A percentile compares a stretch with the other conserved stretches of the same genome.
phyloP scores from a whole-genome alignment of 2,329 filamentous ascomycete genomes.

The Hypoxylon sp. region DNA sequence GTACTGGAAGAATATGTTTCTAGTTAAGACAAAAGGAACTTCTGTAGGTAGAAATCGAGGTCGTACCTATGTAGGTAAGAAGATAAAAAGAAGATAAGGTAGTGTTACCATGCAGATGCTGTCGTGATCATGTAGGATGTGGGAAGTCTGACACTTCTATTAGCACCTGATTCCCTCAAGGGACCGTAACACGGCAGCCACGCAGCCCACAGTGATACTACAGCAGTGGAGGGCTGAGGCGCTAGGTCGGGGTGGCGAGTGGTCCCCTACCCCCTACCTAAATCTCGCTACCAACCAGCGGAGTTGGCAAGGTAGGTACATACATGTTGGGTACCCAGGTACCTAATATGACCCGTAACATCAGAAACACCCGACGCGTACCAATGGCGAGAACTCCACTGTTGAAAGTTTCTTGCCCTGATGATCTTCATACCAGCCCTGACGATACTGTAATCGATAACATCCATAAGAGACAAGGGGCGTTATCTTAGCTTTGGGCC shows the following conservation, averaged over 20 bases:
- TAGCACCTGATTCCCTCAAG: conserved; percentile 6
- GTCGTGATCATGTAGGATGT: conserved; percentile 21
- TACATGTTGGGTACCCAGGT: neutral
- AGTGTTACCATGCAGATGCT: conserved; percentile 22
- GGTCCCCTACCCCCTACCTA: no score
- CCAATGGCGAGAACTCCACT: no score
- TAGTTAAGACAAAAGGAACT: neutral
- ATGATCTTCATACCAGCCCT: conserved; percentile 29
- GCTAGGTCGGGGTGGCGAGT: neutral
- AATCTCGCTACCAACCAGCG: neutral
- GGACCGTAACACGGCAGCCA: neutral
- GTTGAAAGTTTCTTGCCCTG: conserved; percentile 6
- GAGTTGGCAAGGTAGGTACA: neutral
- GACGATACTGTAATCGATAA: conserved; percentile 13
- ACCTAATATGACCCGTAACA: neutral
- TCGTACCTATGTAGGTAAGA: no score
- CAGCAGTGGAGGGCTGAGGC: neutral
- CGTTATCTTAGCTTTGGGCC: conserved; percentile 20
- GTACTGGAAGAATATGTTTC: neutral
- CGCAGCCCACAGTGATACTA: neutral
- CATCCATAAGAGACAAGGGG: conserved; percentile 7
- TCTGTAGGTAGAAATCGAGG: neutral
- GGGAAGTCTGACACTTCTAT: conserved; percentile 1
- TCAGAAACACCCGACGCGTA: no score
- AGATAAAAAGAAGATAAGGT: conserved; percentile 3